Conservation (phyloP, 257 asterid genomes). For the Agastache rugosa region DNA sequence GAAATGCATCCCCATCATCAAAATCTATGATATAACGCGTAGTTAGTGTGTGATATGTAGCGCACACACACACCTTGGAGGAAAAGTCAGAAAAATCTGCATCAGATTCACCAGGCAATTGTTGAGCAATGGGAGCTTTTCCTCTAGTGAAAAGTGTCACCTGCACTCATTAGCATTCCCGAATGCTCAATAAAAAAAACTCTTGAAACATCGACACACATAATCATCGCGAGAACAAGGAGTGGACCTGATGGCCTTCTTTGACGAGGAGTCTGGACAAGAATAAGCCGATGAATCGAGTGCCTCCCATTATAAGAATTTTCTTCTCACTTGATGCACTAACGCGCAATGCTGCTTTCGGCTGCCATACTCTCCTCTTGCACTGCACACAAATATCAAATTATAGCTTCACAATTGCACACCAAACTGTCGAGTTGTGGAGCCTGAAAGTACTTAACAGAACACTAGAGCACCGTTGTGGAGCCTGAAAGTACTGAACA, state of each 20-base stretch:
- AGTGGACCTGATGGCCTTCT: slow-evolving; percentile 92
- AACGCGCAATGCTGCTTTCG: slow-evolving; percentile 63
- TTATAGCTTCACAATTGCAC: neutral
- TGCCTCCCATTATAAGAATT: slow-evolving; percentile 98
- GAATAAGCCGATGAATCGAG: slow-evolving; percentile 91
- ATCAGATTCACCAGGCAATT: slow-evolving; percentile 91
- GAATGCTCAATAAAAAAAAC: too few relatives aligned
- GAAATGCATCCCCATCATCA: neutral
- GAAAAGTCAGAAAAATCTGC: slow-evolving; percentile 73
- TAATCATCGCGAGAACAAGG: neutral
- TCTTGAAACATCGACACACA: neutral
- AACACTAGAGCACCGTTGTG: too few relatives aligned
- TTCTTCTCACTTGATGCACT: slow-evolving; percentile 87
- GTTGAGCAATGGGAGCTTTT: slow-evolving; percentile 90
- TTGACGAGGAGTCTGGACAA: slow-evolving; percentile 93
- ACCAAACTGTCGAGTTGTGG: neutral
- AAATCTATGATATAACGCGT: too few relatives aligned
- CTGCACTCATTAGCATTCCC: slow-evolving; percentile 44
- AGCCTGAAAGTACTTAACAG: too few relatives aligned
- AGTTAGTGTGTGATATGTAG: too few relatives aligned
- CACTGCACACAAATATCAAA: slow-evolving; percentile 49
- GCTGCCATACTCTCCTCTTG: slow-evolving; percentile 68
- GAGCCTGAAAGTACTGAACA: too few relatives aligned
- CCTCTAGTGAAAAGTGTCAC: slow-evolving; percentile 98
- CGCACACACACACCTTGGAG: slow-evolving; percentile 60